These are phyloP conservation scores for Apium graveolens DNA, from an alignment of 129 eudicot species.

Conservation along the genomic window DNA sequence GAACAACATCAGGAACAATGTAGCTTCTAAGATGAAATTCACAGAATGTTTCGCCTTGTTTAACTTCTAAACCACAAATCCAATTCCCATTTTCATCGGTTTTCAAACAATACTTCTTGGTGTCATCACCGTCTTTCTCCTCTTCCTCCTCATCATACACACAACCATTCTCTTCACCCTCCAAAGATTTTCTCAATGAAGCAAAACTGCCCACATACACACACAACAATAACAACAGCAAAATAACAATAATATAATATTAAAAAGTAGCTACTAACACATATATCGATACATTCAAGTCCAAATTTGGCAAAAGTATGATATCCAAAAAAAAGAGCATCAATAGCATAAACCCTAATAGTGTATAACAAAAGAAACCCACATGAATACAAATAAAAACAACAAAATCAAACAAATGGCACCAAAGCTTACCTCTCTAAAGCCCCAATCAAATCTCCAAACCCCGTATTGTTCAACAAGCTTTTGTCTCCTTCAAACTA, in stretches of 20 bases:
- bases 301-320: neutral
- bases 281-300: neutral
- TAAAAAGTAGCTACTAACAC: neutral
- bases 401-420: neutral
- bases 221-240: neutral
- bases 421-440: constrained; percentile 2
- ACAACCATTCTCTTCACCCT: neutral
- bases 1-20: constrained; percentile 9
- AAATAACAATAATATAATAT: neutral
- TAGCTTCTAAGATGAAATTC: constrained; percentile 27
- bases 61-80: constrained; percentile 47
- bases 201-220: neutral
- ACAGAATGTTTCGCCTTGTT: constrained; percentile 34
- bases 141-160: neutral
- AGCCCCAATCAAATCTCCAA: constrained; percentile 13
- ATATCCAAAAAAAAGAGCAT: neutral
- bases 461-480: constrained; percentile 5
- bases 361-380: neutral
- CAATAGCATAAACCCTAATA: constrained; percentile 13
- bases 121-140: constrained; percentile 9
- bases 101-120: constrained; percentile 30
- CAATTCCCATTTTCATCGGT: constrained; percentile 39
- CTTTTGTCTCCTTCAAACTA: constrained; percentile 6
- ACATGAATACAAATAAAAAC: neutral
- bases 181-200: neutral